A percentile compares a stretch with the other conserved stretches of the same genome.
These are phyloP conservation scores for Lasiodiplodia citricola DNA, from an alignment of 2,329 filamentous ascomycete genomes.

Conservation along the genomic window DNA sequence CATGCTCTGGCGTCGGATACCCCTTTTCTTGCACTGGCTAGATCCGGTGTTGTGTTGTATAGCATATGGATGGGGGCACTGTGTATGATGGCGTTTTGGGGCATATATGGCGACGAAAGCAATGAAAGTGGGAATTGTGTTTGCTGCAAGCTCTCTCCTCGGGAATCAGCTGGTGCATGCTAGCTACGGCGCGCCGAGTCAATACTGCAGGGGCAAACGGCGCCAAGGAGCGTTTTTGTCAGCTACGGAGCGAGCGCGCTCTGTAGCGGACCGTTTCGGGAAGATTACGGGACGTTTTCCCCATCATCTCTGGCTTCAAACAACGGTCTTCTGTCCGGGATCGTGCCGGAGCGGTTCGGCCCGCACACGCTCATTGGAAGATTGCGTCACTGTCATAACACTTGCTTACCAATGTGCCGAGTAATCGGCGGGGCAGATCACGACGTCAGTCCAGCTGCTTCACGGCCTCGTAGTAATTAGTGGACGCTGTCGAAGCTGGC, in stretches of 20 bases:
- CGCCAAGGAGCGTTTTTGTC: no score
- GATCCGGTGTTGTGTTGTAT: slow-evolving; percentile 10
- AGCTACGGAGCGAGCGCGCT: neutral
- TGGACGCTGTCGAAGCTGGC: neutral
- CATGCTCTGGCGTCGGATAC: slow-evolving; percentile 6
- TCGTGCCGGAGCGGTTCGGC: slow-evolving; percentile 20
- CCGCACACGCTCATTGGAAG: slow-evolving; percentile 2
- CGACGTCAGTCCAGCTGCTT: slow-evolving; percentile 11
- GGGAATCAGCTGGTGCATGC: neutral
- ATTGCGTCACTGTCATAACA: slow-evolving; percentile 10
- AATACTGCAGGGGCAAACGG: no score
- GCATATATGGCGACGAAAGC: slow-evolving; percentile 10
- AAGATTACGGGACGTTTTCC: neutral
- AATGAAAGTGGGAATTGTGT: neutral
- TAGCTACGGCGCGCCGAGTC: neutral
- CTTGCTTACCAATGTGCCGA: slow-evolving; percentile 13
- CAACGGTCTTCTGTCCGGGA: neutral
- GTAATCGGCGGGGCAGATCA: slow-evolving; percentile 15
- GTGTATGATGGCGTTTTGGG: slow-evolving; percentile 14
- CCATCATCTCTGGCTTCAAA: neutral
- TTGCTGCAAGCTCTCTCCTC: neutral
- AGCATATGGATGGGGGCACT: slow-evolving; percentile 8
- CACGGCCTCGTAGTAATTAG: neutral
- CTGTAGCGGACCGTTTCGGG: neutral
- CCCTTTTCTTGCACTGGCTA: slow-evolving; percentile 18